Conservation (phyloP, 2,329 filamentous ascomycete genomes). For the Didymosphaeria variabile region DNA sequence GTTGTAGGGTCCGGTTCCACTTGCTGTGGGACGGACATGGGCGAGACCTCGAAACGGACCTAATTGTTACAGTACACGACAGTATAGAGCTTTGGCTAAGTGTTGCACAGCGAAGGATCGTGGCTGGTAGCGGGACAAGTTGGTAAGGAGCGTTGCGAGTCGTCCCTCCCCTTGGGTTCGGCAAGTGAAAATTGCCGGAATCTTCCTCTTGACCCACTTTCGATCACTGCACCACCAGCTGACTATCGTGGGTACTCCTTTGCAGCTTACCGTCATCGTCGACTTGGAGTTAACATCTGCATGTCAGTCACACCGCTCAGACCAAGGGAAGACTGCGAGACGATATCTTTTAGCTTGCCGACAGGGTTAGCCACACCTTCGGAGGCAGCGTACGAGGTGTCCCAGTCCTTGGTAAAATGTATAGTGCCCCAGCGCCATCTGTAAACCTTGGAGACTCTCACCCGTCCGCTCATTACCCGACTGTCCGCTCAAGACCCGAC, state of each 20-base stretch:
- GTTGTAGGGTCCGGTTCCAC: constrained; percentile 8
- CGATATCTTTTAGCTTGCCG: neutral
- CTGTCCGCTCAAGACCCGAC: neutral
- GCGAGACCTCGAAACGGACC: neutral
- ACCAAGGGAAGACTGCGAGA: neutral
- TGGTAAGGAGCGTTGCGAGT: neutral
- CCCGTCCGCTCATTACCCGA: neutral
- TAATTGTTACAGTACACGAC: constrained; percentile 5
- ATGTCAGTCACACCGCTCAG: constrained; percentile 13
- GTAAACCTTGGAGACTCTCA: neutral
- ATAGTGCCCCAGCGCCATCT: neutral
- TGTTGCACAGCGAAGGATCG: neutral
- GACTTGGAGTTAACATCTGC: constrained; percentile 7
- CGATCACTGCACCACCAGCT: constrained; percentile 8
- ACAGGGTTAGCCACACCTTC: neutral
- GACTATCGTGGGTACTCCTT: neutral
- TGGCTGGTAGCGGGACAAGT: neutral
- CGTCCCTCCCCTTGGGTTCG: constrained; percentile 7
- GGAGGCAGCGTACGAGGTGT: neutral
- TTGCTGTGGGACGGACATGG: constrained; percentile 1
- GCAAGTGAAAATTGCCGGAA: constrained; percentile 13
- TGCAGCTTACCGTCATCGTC: neutral
- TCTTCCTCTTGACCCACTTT: constrained; percentile 12
- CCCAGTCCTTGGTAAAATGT: neutral
- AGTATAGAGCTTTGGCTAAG: constrained; percentile 6